Conservation (phyloP, 2,329 filamentous ascomycete species). For the Exophiala spinifera region DNA sequence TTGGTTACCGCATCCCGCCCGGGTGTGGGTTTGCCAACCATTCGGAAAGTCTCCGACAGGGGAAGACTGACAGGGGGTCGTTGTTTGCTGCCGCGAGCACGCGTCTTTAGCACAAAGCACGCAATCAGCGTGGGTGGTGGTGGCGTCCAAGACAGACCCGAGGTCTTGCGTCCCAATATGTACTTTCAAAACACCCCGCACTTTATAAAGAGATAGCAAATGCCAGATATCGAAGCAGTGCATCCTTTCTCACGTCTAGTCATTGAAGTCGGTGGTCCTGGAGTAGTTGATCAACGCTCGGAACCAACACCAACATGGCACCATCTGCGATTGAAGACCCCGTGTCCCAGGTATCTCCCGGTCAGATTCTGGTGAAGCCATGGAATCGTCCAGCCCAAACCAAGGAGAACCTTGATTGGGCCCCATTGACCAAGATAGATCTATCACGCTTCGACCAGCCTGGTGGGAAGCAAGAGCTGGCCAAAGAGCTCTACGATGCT, state of each 20-base stretch:
- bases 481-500: slow-evolving; percentile 54
- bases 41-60: not conserved
- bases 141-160: not conserved
- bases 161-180: not conserved
- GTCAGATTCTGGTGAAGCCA: slow-evolving; percentile 38
- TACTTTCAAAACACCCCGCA: no score
- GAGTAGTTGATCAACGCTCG: not conserved
- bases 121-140: slow-evolving; percentile 1
- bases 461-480: slow-evolving; percentile 53
- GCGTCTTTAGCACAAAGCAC: slow-evolving; percentile 9
- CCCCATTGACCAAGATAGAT: slow-evolving; percentile 55
- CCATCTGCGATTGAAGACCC: slow-evolving; percentile 2
- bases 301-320: not conserved
- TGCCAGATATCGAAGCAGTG: no score
- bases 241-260: not conserved
- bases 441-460: slow-evolving; percentile 53
- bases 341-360: not conserved
- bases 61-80: not conserved
- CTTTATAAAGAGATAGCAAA: no score
- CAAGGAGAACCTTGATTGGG: slow-evolving; percentile 41
- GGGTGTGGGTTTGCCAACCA: not conserved
- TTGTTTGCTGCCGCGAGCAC: not conserved
- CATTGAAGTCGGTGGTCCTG: not conserved
- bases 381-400: slow-evolving; percentile 32
- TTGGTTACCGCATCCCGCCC: not conserved